Evolutionary conservation across 768 basidiomycete genomes (phyloP), one percentile per base, ranked within the genome.

Genomic region (Hemileccinum impolitum): DNA sequence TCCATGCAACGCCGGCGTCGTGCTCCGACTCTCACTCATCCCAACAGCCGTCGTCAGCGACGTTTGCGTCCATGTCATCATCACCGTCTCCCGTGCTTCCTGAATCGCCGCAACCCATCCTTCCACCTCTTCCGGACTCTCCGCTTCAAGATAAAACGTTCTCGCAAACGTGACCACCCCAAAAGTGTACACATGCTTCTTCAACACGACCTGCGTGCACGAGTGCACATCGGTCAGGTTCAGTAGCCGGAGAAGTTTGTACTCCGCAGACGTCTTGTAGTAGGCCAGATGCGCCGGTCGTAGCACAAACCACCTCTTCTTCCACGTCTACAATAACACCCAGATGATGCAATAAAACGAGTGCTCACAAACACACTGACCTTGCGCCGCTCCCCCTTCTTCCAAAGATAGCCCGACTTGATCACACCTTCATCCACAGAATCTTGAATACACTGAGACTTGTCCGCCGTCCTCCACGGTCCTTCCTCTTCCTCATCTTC

Each of bases 261-360:
- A 98, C 70, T 99, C 95, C 48, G 90, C 88, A 28, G 88, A 85
- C 41, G 81, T 92, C 75, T 98, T 97, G 81, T 98, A 98, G 70
- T 95, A 97, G 4, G 93, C 93, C 43, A 99, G 73, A 68, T 96
- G 92, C 3, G 87, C 88, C 1, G 91, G 82, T 15, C 95, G 82
- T 50, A 99, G 72, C 2, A 99, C 96, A 59, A 98, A 98, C 95
- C 95, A 98, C 18, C 94, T 81, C 71, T 94, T 94, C 78, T 98
- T 97, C 96, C 96, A 99, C 2, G 89, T 93, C 94, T 95, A 62
- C 38, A 17, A 43, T 36, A 47, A 45, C 43, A 28, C 50, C 40
- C 45, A 45, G 36, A 47, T 45, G 11, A 43, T n/a, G 35, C 21
- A 50, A 45, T 6, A 40, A 31, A n/a, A 51, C 2, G 13, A 28